Base-by-base conservation (phyloP, 2,329 filamentous ascomycete species). In the Arthroderma sp. region DNA sequence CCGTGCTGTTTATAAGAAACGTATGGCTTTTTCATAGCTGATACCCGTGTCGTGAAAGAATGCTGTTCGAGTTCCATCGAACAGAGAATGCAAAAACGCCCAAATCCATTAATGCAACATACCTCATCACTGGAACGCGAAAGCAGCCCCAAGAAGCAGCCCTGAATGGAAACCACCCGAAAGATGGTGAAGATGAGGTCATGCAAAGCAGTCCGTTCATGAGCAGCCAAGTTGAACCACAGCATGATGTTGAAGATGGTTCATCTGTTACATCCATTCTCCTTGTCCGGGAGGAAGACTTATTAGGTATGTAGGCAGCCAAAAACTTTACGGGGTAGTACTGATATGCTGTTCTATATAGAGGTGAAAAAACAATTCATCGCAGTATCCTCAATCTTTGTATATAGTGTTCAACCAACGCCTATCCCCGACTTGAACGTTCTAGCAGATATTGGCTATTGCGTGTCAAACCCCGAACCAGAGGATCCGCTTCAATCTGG, bases 31-130 rank as follows among this genome's bases (percentile, higher is more conserved):
- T 4, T 31, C 28, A 42, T 27, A 43, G 8, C 36, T 3, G 40
- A 11, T 6, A 33, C 42, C 1, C 29, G 31, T 32, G 15, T 5
- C 36, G 27, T 45, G 15, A 11, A 43, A 94, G 82, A 61, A 93
- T 91, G 76, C 77, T 88, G 10, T 93, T 78, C 63, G 84, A 94
- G 30, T 96, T 94, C 53, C 78, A 95, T 61, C 72, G 74, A 50
- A 76, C 72, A 46, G 83, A 94, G 59, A 94, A 87, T 62, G 72
- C 69, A 44, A 85, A 82, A 61, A 82, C 79, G 49, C 73, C 83
- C 0, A 75, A 78, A 22, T 81, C 78, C 28, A 71, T 95, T n/a
- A 78, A 93, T 65, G 91, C 89, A 38, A 95, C 87, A n/a, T 98
- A 95, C 64, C 69, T 95, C 40, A 60, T 98, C 38, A 83, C 80